Base-by-base conservation (phyloP, 2,329 filamentous ascomycete genomes). In the Ascochyta viciae-villosae region DNA sequence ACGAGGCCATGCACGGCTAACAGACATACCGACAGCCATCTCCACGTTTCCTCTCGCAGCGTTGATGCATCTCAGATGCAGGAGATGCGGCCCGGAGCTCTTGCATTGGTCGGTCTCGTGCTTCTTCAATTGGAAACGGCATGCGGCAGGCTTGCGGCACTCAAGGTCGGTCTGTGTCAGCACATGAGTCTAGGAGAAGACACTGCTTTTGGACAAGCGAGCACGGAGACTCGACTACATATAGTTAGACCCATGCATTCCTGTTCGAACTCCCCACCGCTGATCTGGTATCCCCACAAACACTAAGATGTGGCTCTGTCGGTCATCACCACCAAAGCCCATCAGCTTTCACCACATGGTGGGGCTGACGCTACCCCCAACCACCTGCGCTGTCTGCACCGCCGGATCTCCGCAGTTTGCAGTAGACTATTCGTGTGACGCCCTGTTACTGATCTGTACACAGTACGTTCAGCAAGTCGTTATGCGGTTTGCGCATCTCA, bases 1-100 rank as follows among this genome's bases (percentile, higher is more conserved):
- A 65, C 53, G 57, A 62, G 58, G 62, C 39, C 60, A 64, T 57
- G 64, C 64, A 60, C 55, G 54, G 62, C 52, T 52, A 59, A 33
- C 31, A 54, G 64, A 61, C 65, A 66, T 68, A 58, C 61, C 63
- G 64, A 68, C 63, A 65, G 57, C 63, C 54, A 61, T 63, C 66
- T 64, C 65, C 68, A 67, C 64, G 66, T 61, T 62, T 51, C 62
- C 49, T 43, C 45, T 46, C 40, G 45, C 47, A 60, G 42, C 38
- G 31, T 37, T 27, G 39, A 52, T 53, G 46, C 52, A 48, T 48
- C 41, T 44, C 22, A 41, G 54, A 58, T 64, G 61, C 58, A 62
- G 50, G 53, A 50, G 45, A 50, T 52, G 54, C 58, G 48, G 55
- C 49, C 52, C 61, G 58, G 54, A 42, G 44, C 50, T 55, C 43